Evolutionary conservation across 2,329 filamentous ascomycete genomes (phyloP).

Genomic region (Claviceps cyperi): DNA sequence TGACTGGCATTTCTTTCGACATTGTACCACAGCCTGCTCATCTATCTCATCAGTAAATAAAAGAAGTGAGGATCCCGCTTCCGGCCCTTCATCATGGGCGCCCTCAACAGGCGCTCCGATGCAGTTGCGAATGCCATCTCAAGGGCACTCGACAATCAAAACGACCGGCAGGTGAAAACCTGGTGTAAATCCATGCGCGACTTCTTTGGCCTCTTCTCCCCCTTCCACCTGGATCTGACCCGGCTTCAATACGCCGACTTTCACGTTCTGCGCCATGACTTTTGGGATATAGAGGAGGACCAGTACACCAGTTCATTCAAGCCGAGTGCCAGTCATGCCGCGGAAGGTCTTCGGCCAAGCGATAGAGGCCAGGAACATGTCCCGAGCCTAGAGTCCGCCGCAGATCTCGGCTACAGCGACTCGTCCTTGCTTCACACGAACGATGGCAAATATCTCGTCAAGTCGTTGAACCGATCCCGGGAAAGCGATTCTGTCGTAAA

Average conservation of each 20-base stretch:
- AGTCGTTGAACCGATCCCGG: constrained; percentile 54
- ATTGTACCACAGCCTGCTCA: too few relatives aligned
- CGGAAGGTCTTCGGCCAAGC: background rate
- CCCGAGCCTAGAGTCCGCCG: constrained; percentile 29
- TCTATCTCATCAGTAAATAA: too few relatives aligned
- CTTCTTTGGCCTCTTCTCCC: background rate
- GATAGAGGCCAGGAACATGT: constrained; percentile 16
- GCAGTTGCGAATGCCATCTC: constrained; percentile 1
- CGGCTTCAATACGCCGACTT: constrained; percentile 1
- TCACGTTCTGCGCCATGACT: constrained; percentile 2
- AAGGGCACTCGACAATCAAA: background rate
- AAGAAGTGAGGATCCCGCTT: too few relatives aligned
- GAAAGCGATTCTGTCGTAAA: constrained; percentile 57
- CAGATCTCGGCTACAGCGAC: constrained; percentile 60
- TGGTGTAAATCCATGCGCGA: background rate
- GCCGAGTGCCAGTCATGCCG: background rate
- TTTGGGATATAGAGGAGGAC: constrained; percentile 3
- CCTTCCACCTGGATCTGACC: background rate
- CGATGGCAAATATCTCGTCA: constrained; percentile 54
- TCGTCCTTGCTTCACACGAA: constrained; percentile 60
- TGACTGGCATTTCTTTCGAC: too few relatives aligned
- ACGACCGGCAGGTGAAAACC: background rate
- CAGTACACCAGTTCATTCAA: constrained; percentile 1
- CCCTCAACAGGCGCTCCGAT: background rate
- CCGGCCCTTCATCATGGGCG: background rate